These are phyloP conservation scores for Arthrocladium fulminans DNA, from an alignment of 2,329 filamentous ascomycete species.

Conservation along the genomic window DNA sequence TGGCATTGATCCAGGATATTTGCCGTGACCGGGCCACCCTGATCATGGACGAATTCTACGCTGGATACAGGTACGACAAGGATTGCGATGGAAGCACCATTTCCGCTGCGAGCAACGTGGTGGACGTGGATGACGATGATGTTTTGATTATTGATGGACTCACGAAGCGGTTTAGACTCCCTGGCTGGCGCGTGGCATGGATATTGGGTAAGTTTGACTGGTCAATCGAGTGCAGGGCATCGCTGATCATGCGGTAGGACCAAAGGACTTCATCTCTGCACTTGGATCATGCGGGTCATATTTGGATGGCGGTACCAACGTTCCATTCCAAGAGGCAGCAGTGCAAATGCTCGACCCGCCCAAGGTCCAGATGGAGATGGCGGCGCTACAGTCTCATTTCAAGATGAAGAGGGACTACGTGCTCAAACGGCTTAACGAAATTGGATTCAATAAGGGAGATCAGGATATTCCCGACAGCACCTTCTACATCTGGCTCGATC, in stretches of 20 bases:
- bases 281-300: conserved; percentile 89
- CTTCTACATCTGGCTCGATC: conserved; percentile 79
- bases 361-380: conserved; percentile 77
- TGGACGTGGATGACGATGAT: conserved; percentile 77
- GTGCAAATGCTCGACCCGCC: conserved; percentile 84
- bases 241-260: conserved; percentile 41
- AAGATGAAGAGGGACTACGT: conserved; percentile 88
- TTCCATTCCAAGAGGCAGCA: conserved; percentile 90
- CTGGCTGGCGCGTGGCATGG: conserved; percentile 92
- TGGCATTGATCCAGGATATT: conserved; percentile 85
- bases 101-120: conserved; percentile 78
- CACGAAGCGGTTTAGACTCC: conserved; percentile 92
- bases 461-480: conserved; percentile 80
- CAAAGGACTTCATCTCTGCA: conserved; percentile 91
- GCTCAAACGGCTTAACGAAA: conserved; percentile 65
- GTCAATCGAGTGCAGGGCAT: background rate
- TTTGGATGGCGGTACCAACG: conserved; percentile 87
- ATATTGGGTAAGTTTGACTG: conserved; percentile 53
- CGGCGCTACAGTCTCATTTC: conserved; percentile 82
- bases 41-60: conserved; percentile 95
- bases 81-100: conserved; percentile 86
- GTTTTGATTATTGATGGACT: conserved; percentile 92
- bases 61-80: conserved; percentile 89
- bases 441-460: conserved; percentile 66
- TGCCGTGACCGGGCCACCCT: conserved; percentile 84